These are phyloP conservation scores for Macrophomina phaseolina DNA, from an alignment of 2,329 filamentous ascomycete species.

Conservation along the genomic window DNA sequence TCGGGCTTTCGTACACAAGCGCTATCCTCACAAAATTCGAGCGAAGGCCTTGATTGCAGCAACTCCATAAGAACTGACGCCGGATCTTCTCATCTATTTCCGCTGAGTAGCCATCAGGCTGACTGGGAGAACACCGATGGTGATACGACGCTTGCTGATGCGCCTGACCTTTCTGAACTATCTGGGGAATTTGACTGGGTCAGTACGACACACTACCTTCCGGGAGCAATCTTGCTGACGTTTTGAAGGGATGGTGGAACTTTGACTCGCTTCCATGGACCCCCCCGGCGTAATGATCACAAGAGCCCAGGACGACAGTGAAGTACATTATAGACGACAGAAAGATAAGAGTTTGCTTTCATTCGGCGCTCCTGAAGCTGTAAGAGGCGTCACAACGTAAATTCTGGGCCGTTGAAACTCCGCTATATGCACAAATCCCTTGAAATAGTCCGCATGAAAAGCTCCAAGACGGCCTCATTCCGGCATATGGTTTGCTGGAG, in stretches of 20 bases:
- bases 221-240: not conserved
- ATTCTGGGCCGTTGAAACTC: not conserved
- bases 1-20: not conserved
- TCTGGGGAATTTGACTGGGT: slow-evolving; percentile 5
- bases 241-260: not conserved
- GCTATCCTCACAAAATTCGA: not conserved
- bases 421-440: not conserved
- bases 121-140: not conserved
- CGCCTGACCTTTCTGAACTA: not conserved
- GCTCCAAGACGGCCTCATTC: slow-evolving; percentile 2
- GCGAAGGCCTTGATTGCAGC: not conserved
- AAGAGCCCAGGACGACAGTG: too few relatives aligned
- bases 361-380: too few relatives aligned
- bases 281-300: not conserved
- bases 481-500: not conserved
- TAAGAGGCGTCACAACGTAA: too few relatives aligned
- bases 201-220: not conserved
- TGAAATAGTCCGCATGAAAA: not conserved
- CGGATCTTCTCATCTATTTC: not conserved
- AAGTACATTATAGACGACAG: too few relatives aligned
- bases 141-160: not conserved
- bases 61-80: not conserved
- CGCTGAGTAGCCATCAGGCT: not conserved
- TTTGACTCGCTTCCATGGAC: slow-evolving; percentile 7
- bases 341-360: too few relatives aligned